Conservation (phyloP, 148 eudicot species). For the Mesembryanthemum crystallinum region DNA sequence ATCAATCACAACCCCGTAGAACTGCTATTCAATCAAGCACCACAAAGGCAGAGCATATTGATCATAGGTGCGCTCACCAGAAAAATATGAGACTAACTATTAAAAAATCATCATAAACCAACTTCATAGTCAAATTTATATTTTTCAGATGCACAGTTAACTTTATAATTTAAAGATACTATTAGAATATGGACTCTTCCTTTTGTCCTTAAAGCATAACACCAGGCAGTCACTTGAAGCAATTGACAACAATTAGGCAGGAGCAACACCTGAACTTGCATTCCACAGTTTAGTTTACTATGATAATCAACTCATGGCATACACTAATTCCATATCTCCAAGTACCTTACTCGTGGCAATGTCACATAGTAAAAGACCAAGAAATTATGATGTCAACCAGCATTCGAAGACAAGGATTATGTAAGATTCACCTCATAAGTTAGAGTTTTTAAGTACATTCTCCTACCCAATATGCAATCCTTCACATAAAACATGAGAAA, state of each 20-base stretch:
- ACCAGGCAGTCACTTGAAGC: neutral
- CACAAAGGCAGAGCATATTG: no score
- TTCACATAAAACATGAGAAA: no score
- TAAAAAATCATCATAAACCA: no score
- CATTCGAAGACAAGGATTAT: neutral
- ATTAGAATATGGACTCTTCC: neutral
- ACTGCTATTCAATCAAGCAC: neutral
- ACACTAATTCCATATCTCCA: neutral
- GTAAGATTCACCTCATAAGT: neutral
- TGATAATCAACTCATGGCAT: neutral
- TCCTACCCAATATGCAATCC: no score
- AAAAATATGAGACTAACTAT: no score
- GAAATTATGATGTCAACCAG: neutral
- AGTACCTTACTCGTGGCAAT: neutral
- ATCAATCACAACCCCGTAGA: neutral
- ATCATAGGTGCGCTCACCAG: no score
- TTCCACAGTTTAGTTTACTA: neutral
- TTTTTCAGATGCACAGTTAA: no score
- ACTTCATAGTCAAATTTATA: neutral
- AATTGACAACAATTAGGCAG: neutral
- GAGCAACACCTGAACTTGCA: neutral
- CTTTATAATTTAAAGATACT: neutral
- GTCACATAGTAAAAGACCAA: neutral
- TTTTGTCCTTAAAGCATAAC: neutral
- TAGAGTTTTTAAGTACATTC: no score